Evolutionary conservation across 1,284 basidiomycete species (phyloP).

Genomic region (Cystobasidium slooffiae): DNA sequence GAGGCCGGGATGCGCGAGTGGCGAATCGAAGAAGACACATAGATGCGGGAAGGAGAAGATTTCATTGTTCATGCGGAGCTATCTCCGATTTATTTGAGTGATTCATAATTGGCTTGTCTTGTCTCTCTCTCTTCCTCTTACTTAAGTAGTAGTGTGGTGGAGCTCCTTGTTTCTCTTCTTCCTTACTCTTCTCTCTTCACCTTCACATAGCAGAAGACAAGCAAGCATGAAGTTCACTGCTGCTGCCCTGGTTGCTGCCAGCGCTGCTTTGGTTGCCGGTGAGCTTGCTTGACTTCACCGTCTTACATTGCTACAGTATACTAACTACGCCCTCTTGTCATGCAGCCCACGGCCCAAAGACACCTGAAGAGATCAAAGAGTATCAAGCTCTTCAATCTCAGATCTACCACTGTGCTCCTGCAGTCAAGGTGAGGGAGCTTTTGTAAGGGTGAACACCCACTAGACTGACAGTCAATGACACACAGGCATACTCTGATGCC

Average conservation of each 20-base stretch:
- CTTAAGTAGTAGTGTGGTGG: neutral
- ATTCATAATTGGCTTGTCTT: neutral
- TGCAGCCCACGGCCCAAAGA: conserved; percentile 54
- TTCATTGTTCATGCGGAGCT: neutral
- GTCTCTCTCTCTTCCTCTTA: neutral
- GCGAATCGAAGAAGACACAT: neutral
- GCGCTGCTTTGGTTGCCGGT: conserved; percentile 38
- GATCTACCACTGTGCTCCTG: conserved; percentile 58
- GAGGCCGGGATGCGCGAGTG: neutral
- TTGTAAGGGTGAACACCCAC: neutral
- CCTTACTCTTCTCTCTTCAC: neutral
- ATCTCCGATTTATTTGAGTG: neutral
- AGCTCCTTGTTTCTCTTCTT: conserved; percentile 4
- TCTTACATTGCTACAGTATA: neutral
- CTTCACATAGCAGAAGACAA: neutral
- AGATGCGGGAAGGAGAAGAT: neutral
- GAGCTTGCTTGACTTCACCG: neutral
- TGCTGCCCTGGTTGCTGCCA: conserved; percentile 29
- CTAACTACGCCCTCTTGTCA: conserved; percentile 6
- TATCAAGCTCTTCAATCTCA: conserved; percentile 54
- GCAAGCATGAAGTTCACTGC: conserved; percentile 44
- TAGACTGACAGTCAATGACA: neutral
- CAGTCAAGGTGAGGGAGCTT: conserved; percentile 47
- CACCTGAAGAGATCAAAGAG: conserved; percentile 53
- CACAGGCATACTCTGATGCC: conserved; percentile 54